Conservation (phyloP, 768 basidiomycete genomes). For the Tricholoma terreum region DNA sequence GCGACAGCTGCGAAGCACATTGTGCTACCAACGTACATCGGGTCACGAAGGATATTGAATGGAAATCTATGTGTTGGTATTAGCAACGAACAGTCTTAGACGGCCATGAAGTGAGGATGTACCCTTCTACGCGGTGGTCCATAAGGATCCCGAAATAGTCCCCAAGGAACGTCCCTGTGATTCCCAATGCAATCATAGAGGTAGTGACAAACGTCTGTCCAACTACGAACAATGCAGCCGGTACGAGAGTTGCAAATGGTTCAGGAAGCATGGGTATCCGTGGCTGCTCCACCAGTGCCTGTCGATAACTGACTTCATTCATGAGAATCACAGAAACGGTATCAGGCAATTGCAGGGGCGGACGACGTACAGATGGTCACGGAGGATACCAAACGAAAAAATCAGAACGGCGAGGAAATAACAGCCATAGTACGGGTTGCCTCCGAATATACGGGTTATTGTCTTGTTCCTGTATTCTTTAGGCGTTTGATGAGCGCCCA, state of each 20-base stretch:
- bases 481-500: not conserved
- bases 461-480: slow-evolving; percentile 77
- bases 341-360: not conserved
- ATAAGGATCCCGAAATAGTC: slow-evolving; percentile 86
- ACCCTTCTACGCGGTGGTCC: slow-evolving; percentile 86
- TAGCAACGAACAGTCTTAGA: not conserved
- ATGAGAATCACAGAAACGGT: not conserved
- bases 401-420: slow-evolving; percentile 86
- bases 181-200: slow-evolving; percentile 86
- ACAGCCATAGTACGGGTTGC: slow-evolving; percentile 71
- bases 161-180: slow-evolving; percentile 90
- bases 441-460: slow-evolving; percentile 79
- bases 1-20: slow-evolving; percentile 85
- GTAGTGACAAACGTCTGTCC: slow-evolving; percentile 87
- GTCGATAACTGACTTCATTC: slow-evolving; percentile 59
- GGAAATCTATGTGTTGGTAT: slow-evolving; percentile 60
- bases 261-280: slow-evolving; percentile 59
- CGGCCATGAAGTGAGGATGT: slow-evolving; percentile 12
- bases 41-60: slow-evolving; percentile 88
- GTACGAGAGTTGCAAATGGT: slow-evolving; percentile 59
- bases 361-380: slow-evolving; percentile 75
- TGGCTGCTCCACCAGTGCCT: slow-evolving; percentile 78
- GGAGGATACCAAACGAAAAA: slow-evolving; percentile 79
- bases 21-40: slow-evolving; percentile 97
- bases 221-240: slow-evolving; percentile 54